Evolutionary conservation across 129 eudicot species (phyloP), one percentile per base, ranked within the genome.

Genomic region (Logfia minima): DNA sequence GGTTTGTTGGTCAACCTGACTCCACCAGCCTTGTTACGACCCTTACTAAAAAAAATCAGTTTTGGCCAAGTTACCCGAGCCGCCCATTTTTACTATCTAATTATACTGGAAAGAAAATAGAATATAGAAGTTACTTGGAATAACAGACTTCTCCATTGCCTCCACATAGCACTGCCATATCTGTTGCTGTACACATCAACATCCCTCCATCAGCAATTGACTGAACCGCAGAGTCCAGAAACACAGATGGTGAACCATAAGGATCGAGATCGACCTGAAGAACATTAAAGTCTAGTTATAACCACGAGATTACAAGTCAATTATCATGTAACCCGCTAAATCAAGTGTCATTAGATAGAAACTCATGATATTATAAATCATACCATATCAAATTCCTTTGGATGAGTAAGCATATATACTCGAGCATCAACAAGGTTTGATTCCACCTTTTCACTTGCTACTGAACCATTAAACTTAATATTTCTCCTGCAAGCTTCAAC

Each of bases 111-210:
- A 60, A 52, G 29, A 16, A 45, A n/a, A 7, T 4, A 35, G 45
- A 56, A 66, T 9, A 62, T 1, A 43, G 31, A 75, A 75, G 14
- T 83, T 92, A 95, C 99, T 95, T 95, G 72, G 99, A 95, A 84
- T 91, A 95, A 90, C 99, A 95, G 72, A 95, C 99, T 90, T 95
- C 99, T 28, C 92, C 99, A 85, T 92, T 91, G 80, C 89, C 96
- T 63, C 96, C 99, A 85, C 99, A 95, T 48, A 95, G 83, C 74
- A 95, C 99, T 17, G 99, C 99, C 97, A 95, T 87, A 82, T 95
- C 99, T 66, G 99, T 95, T 64, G 99, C 97, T 17, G 99, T 95
- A 76, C 99, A 95, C 99, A 95, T 91, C 77, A 95, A 83, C 79
- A 95, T 82, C 70, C 99, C 99, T 74, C 99, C 99, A 75, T 95